phyloP scores from a whole-genome alignment of 169 alveolate species.

The Plasmodium malariae region DNA sequence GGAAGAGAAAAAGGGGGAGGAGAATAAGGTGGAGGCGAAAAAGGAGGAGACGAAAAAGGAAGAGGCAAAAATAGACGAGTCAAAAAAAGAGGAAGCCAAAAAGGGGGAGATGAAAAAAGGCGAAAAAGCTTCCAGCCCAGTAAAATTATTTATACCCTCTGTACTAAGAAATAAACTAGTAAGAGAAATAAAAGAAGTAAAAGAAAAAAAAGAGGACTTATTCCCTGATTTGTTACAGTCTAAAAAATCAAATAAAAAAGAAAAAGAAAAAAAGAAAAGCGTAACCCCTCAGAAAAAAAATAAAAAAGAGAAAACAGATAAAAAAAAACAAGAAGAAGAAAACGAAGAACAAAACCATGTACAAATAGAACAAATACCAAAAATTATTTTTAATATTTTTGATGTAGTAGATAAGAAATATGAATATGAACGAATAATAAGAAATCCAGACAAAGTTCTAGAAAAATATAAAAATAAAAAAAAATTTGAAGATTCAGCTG shows the following conservation, averaged over 20 bases:
- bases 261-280: conserved; percentile 69
- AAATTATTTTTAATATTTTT: conserved; percentile 66
- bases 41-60: not conserved
- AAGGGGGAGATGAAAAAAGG: not conserved
- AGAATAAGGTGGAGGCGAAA: not conserved
- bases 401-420: conserved; percentile 56
- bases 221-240: conserved; percentile 68
- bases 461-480: conserved; percentile 55
- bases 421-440: conserved; percentile 53
- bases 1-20: not conserved
- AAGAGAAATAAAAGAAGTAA: not conserved
- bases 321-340: conserved; percentile 26
- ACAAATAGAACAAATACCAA: conserved; percentile 46
- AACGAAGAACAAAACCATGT: conserved; percentile 53
- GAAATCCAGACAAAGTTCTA: conserved; percentile 62
- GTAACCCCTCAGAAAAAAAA: conserved; percentile 48
- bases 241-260: conserved; percentile 43
- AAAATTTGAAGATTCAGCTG: conserved; percentile 38
- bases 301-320: conserved; percentile 38
- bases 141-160: conserved; percentile 42
- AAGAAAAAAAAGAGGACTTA: conserved; percentile 24
- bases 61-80: not conserved
- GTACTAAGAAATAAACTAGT: conserved; percentile 13
- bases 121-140: conserved; percentile 5
- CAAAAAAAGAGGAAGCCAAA: not conserved